Evolutionary conservation across 306 rosid species (phyloP).

Genomic region (Quillaja saponaria): DNA sequence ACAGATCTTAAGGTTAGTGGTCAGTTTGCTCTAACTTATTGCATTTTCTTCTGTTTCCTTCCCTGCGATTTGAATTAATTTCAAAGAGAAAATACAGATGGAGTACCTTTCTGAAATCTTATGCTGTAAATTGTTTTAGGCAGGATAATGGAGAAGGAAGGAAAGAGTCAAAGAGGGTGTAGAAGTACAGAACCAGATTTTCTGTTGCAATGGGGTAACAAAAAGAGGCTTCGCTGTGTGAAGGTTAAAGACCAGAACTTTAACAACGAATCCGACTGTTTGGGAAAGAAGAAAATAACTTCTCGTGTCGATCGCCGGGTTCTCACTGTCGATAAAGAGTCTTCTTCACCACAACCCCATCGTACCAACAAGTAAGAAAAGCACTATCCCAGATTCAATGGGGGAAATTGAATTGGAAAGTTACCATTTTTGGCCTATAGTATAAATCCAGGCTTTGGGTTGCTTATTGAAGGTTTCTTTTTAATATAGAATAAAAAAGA

Average conservation of each 20-base stretch:
- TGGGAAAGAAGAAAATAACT: constrained; percentile 42
- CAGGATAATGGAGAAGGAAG: constrained; percentile 54
- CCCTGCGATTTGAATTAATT: neutral
- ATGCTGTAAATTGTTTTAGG: constrained; percentile 16
- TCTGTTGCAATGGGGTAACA: constrained; percentile 59
- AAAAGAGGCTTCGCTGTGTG: constrained; percentile 53
- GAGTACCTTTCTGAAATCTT: constrained; percentile 14
- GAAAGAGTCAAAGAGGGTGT: constrained; percentile 34
- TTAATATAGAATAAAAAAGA: no score
- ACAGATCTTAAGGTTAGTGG: constrained; percentile 44
- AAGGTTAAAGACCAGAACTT: constrained; percentile 43
- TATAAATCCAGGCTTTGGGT: neutral
- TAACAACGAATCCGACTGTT: constrained; percentile 27
- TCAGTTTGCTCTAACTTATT: neutral
- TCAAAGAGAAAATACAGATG: constrained; percentile 1
- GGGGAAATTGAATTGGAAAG: neutral
- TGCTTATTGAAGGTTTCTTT: no score
- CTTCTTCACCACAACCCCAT: constrained; percentile 33
- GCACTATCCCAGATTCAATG: neutral
- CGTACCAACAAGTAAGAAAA: constrained; percentile 45
- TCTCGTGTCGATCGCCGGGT: constrained; percentile 38
- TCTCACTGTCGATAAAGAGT: constrained; percentile 32
- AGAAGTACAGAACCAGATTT: constrained; percentile 47
- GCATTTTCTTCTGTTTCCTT: no score
- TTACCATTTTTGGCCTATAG: neutral